Base-by-base conservation (phyloP, 106 monocot genomes). In the Dioscorea zingiberensis region DNA sequence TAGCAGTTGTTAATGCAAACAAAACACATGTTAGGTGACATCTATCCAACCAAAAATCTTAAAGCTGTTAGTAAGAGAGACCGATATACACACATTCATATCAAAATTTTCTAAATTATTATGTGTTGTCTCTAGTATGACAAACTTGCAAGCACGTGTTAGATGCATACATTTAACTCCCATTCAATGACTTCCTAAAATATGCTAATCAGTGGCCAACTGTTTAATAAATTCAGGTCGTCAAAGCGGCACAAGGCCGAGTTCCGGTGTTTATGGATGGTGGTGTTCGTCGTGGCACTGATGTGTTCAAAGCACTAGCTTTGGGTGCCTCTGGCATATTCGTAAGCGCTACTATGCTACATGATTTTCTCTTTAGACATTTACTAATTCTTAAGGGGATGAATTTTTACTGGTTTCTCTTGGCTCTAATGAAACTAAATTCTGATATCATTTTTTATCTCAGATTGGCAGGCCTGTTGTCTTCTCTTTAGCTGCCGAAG, bases 261-360 rank as follows among this genome's bases (percentile, higher is more conserved):
- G n/a, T 92, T 63, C 91, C 87, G n/a, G 91, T 92, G 27, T 87
- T 87, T 47, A 66, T 87, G n/a, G 87, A 92, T 69, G 87, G 91
- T 25, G 91, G 91, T 2, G 76, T 91, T 76, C 94, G 94, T 21
- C 82, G 91, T 56, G 94, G 91, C 25, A 91, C 91, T 0, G 94
- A 95, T 64, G 87, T 91, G 28, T 95, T 95, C 80, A 91, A 95
- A 74, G 94, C 94, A 48, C 70, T 95, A 64, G 94, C 94, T 45
- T 64, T 91, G 13, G 94, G 94, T 30, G 91, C 94, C 58, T 83
- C 91, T 30, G 87, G 91, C 29, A 67, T 95, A 27, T 88, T 88
- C 74, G 94, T 95, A 83, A 91, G 94, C 87, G 44, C 47, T 6
- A 38, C 47, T 6, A 38, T 70, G 16, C 16, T 23, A 2, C 51